Base-by-base conservation (phyloP, 2,329 filamentous ascomycete species). In the Diaporthe caulivora region DNA sequence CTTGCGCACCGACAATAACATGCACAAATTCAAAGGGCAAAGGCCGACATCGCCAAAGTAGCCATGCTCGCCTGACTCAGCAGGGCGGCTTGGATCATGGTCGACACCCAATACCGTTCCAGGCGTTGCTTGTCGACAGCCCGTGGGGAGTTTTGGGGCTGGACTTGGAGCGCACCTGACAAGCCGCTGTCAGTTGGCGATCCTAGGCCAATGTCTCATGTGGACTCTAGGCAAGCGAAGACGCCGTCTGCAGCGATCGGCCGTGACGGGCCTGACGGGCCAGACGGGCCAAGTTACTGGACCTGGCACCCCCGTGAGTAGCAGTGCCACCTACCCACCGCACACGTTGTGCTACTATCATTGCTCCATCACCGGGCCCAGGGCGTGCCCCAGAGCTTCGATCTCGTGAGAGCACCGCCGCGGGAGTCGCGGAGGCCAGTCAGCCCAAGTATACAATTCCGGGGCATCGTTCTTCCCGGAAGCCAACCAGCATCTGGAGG, bases 1-100 rank as follows among this genome's bases (percentile, higher is more conserved):
- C n/a, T 42, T 53, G 62, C 55, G 62, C 69, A 71, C 69, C 69
- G 69, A 62, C 69, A 71, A 49, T n/a, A 44, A 62, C 24, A 62
- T 42, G 37, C 24, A 53, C 24, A 53, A 62, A 53, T 44, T 24
- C 24, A 29, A n/a, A 53, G 24, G 17, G 49, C 55, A 37, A 42
- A 62, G 42, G 55, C 69, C 55, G 69, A 54, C 55, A 71, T 62
- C 55, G 55, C 42, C 54, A 70, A 51, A 70, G 44, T 34, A 62
- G 69, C 53, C 24, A 42, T 58, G 44, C 44, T 54, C 21, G 44
- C 58, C 69, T 60, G 69, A 71, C 55, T 71, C 57, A 60, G 55
- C 69, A 62, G 42, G 69, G 34, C 24, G n/a, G 26, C 57, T 15
- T 62, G 57, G 69, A 26, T 40, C 47, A 53, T n/a, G 68, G 44